Base-by-base conservation (phyloP, 306 rosid species). In the Vigna unguiculata region DNA sequence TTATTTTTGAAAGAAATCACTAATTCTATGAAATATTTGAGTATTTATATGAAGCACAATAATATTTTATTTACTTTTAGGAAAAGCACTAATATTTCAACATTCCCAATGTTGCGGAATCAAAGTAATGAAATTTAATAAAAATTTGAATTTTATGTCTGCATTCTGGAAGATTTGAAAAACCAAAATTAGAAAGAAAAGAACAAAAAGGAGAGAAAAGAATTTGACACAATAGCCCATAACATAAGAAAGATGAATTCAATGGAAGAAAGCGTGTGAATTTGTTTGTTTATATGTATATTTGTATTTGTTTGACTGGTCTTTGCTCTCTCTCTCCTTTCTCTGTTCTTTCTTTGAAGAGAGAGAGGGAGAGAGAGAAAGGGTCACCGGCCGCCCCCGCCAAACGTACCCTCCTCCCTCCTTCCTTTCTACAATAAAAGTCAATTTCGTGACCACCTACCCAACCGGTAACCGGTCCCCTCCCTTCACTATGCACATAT, bases 341-440 rank as follows among this genome's bases (percentile, higher is more conserved):
- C 13, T 57, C 66, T 20, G 2, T 65, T 45, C 75, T 49, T 9
- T 38, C 48, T 19, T 34, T 47, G 36, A 22, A 59, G 72, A 69
- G 70, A 69, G 70, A 30, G 57, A 59, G 2, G 64, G 45, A 62
- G 49, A 47, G 72, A 51, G 7, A 64, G 74, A 62, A 47, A 67
- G 20, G 76, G 80, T 80, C 76, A 80, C 80, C 84, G 84, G 80
- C 84, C 71, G 76, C 76, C 80, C 55, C 76, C 58, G 64, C 55
- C 84, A 51, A 61, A n/a, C 49, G 71, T 72, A 58, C 64, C 65
- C 65, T 59, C 74, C 65, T 60, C 7, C 73, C 28, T 15, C 20
- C 2, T 80, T 55, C 54, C 71, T 58, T 38, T 25, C 25, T 9
- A 12, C 24, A 3, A n/a, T 53, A 36, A 76, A 63, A 74, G 73